phyloP scores from a whole-genome alignment of 495 filamentous ascomycete species.

The Podospora bellae-mahoneyi region DNA sequence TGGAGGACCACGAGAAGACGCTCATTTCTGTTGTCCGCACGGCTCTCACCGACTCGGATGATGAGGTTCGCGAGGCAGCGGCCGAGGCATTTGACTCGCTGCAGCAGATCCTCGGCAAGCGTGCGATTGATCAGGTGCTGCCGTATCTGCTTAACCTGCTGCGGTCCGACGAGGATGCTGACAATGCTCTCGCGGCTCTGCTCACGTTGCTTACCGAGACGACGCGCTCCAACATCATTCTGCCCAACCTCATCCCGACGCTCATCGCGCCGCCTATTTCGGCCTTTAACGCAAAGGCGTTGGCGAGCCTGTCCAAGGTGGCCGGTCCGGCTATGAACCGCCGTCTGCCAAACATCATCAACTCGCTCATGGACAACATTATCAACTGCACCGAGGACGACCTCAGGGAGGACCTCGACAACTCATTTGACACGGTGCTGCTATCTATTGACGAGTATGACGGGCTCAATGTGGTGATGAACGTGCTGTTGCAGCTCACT shows the following conservation, averaged over 20 bases:
- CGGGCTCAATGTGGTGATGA: constrained; percentile 92
- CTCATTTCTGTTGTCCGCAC: constrained; percentile 92
- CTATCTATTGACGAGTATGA: constrained; percentile 94
- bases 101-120: constrained; percentile 90
- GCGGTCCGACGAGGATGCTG: constrained; percentile 76
- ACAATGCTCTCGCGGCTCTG: constrained; percentile 88
- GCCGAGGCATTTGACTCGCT: constrained; percentile 95
- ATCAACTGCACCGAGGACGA: constrained; percentile 72
- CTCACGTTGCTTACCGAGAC: constrained; percentile 91
- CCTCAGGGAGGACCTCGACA: constrained; percentile 67
- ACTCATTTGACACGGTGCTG: constrained; percentile 80
- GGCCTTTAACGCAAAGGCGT: constrained; percentile 86
- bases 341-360: constrained; percentile 82
- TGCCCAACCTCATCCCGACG: constrained; percentile 92
- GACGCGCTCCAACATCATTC: constrained; percentile 89
- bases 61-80: constrained; percentile 89
- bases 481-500: constrained; percentile 75
- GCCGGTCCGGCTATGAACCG: constrained; percentile 85
- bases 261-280: constrained; percentile 86
- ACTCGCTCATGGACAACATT: constrained; percentile 89
- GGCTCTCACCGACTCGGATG: constrained; percentile 83
- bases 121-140: constrained; percentile 87
- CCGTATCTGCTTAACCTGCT: constrained; percentile 87
- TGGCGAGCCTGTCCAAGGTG: constrained; percentile 89
- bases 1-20: constrained; percentile 93